Conservation (phyloP, 495 filamentous ascomycete genomes). For the Talaromyces wortmannii region DNA sequence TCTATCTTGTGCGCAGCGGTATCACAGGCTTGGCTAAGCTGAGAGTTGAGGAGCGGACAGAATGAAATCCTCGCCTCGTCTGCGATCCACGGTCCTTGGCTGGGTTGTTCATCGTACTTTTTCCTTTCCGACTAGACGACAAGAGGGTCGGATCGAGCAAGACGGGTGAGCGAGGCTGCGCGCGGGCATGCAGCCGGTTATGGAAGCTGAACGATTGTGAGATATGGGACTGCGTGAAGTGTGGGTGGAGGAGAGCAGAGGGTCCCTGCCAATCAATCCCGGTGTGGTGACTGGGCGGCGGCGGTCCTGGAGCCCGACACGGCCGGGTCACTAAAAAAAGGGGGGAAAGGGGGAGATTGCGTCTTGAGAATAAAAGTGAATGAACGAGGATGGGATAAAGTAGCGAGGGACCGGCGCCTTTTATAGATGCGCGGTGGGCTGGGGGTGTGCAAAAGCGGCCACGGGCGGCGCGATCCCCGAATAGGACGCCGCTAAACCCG, state of each 20-base stretch:
- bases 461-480: constrained; percentile 3
- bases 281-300: neutral
- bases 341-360: neutral
- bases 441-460: no score
- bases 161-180: neutral
- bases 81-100: no score
- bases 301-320: neutral
- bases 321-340: neutral
- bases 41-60: no score
- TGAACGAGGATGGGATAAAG: constrained; percentile 3
- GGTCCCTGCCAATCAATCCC: constrained; percentile 1
- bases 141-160: neutral
- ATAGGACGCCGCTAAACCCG: constrained; percentile 1
- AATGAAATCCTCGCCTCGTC: no score
- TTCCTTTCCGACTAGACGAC: no score
- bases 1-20: no score
- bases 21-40: no score
- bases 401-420: constrained; percentile 1
- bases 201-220: neutral
- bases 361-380: no score
- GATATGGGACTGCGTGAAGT: neutral
- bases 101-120: no score
- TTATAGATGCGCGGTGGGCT: neutral
- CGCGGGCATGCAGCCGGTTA: neutral
- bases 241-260: neutral